Evolutionary conservation across 805 yeast genomes (phyloP).

Genomic region (Saccharomycopsis sp.): DNA sequence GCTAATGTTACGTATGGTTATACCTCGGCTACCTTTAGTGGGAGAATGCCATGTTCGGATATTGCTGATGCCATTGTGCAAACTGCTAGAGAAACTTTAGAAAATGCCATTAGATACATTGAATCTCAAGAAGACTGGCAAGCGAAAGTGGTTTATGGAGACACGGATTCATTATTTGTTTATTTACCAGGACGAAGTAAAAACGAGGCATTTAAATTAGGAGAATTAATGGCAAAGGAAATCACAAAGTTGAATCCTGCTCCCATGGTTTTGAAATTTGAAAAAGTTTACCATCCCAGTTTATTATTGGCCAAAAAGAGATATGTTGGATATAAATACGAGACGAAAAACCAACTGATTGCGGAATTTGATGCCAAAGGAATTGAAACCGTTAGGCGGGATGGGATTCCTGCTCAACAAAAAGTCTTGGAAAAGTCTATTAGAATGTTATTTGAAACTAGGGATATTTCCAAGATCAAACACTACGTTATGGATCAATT

Average conservation of each 20-base stretch:
- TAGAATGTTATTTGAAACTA: constrained; percentile 57
- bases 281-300: constrained; percentile 86
- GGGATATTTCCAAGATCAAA: constrained; percentile 63
- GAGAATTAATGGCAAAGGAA: constrained; percentile 53
- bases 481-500: constrained; percentile 57
- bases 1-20: constrained; percentile 97
- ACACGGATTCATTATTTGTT: constrained; percentile 89
- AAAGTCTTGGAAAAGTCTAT: constrained; percentile 66
- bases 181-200: constrained; percentile 75
- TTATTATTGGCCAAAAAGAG: constrained; percentile 77
- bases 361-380: constrained; percentile 94
- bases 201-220: constrained; percentile 69
- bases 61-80: constrained; percentile 91
- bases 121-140: constrained; percentile 56
- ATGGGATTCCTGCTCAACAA: constrained; percentile 90
- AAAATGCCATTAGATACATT: constrained; percentile 57
- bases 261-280: constrained; percentile 79
- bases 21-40: constrained; percentile 88
- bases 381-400: constrained; percentile 87
- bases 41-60: constrained; percentile 95
- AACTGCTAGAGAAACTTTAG: constrained; percentile 78
- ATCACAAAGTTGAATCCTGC: constrained; percentile 63
- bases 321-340: constrained; percentile 82
- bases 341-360: constrained; percentile 36
- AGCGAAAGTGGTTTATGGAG: constrained; percentile 93